Base-by-base conservation (phyloP, 306 rosid species). In the Vigna trinervia region DNA sequence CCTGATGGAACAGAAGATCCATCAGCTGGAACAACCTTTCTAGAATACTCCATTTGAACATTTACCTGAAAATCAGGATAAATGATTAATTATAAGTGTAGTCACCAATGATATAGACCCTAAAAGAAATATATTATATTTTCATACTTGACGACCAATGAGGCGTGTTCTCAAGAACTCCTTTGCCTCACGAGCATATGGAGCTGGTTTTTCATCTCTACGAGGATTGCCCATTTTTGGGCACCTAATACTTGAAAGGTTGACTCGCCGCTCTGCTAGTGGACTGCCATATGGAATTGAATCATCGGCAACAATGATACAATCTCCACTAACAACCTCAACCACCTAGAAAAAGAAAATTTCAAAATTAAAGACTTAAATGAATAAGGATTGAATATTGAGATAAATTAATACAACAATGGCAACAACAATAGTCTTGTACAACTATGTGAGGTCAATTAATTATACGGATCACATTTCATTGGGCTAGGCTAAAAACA, bases 101-200 rank as follows among this genome's bases (percentile, higher is more conserved):
- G 59, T 34, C 46, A 20, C 62, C 76, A 46, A 14, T 34, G 57
- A 46, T 39, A 57, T 52, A 70, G 71, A 26, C 22, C 52, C 62
- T 75, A 6, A 78, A 12, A 32, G 15, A 34, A 22, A 32, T 61
- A 14, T n/a, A 48, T 36, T 47, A 52, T 54, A 36, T 71, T 51
- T 56, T 69, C 90, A 68, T 88, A 92, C 97, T 74, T 90, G 96
- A 75, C 64, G 88, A 65, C 91, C 97, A 83, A 92, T 83, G 60
- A 92, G 90, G 70, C 96, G 93, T 39, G 93, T 88, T 80, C 97
- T 90, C 78, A 92, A 86, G 67, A 92, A 88, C 81, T 92, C 97
- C 84, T 89, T 92, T 74, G 97, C 97, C 81, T 92, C 97, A 22
- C 97, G 93, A 36, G 97, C 97, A 86, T 90, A 90, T 11, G 97